Conservation (phyloP, 108 stramenopile species). For the Fragilaria radians region DNA sequence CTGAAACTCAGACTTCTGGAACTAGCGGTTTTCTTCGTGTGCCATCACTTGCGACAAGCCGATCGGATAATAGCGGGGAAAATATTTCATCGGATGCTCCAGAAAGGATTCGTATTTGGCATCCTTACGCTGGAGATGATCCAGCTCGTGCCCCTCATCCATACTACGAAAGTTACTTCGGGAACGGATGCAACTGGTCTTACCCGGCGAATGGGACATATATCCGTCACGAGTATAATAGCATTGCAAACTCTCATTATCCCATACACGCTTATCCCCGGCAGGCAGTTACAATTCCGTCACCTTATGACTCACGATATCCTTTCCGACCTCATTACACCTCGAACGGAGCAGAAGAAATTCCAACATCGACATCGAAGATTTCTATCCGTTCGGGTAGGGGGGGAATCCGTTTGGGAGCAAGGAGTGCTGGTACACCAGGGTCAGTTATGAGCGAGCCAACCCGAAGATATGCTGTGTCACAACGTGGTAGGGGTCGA, state of each 20-base stretch:
- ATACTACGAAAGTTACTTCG: not conserved
- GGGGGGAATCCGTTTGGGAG: conserved; percentile 21
- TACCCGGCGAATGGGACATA: conserved; percentile 1
- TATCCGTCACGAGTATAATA: conserved; percentile 9
- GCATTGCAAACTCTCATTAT: not conserved
- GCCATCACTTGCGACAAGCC: conserved; percentile 19
- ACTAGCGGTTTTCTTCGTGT: conserved; percentile 25
- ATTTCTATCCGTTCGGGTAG: conserved; percentile 23
- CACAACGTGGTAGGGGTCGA: conserved; percentile 35
- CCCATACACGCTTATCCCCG: not conserved
- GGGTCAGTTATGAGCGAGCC: conserved; percentile 2
- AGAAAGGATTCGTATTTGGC: not conserved
- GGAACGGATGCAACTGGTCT: not conserved
- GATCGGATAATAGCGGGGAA: conserved; percentile 5
- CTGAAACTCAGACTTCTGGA: no score
- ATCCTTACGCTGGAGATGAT: not conserved
- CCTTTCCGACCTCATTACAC: conserved; percentile 3
- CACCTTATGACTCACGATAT: conserved; percentile 1
- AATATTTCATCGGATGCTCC: not conserved
- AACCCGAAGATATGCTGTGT: conserved; percentile 24
- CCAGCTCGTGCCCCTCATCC: not conserved
- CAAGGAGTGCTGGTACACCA: not conserved
- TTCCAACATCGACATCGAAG: not conserved
- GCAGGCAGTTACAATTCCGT: conserved; percentile 4
- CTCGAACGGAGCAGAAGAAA: not conserved